These are phyloP conservation scores for Aspergillus intermedius DNA, from an alignment of 2,329 filamentous ascomycete species.

Conservation along the genomic window DNA sequence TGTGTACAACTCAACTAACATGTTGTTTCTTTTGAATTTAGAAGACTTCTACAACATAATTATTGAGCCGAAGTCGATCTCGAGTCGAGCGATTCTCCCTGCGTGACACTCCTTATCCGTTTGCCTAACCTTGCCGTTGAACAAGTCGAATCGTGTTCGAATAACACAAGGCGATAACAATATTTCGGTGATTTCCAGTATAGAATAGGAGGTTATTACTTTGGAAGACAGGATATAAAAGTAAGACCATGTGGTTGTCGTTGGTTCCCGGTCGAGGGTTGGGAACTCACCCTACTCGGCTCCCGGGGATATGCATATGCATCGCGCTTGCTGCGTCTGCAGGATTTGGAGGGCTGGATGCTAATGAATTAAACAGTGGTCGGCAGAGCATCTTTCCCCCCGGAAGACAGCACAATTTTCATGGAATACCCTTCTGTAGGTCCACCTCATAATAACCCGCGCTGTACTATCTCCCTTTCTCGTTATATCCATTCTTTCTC, in stretches of 20 bases:
- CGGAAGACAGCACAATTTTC: background rate
- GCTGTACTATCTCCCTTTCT: background rate
- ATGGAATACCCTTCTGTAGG: background rate
- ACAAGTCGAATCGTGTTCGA: background rate
- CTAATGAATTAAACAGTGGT: background rate
- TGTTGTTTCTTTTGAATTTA: background rate
- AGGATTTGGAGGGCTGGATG: background rate
- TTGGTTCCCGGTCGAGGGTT: background rate
- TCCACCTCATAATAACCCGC: background rate
- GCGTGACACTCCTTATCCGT: background rate
- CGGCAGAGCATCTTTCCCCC: background rate
- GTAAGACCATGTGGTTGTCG: background rate
- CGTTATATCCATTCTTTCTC: background rate
- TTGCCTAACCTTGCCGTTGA: background rate
- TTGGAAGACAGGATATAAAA: background rate
- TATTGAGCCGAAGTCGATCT: background rate
- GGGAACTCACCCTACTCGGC: background rate
- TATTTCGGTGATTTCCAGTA: background rate
- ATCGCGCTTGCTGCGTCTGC: background rate
- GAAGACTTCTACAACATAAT: background rate
- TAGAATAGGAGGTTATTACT: background rate
- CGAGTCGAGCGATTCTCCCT: background rate
- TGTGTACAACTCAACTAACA: background rate
- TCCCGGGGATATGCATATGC: background rate
- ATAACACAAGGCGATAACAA: background rate